Base-by-base conservation (phyloP, 2,329 filamentous ascomycete genomes). In the Fusarium staphyleae region DNA sequence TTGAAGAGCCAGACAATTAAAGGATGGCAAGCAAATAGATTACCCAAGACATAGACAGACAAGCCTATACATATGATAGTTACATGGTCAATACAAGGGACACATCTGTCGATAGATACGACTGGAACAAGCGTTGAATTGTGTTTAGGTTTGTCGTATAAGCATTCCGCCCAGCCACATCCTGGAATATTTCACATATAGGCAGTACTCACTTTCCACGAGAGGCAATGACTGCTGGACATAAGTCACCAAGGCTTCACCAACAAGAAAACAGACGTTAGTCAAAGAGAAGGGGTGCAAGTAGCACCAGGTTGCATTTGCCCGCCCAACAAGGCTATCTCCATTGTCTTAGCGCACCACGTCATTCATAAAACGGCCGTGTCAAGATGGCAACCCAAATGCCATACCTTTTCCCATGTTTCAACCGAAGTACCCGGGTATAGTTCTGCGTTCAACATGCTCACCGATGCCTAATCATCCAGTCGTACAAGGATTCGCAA, bases 401-500 rank as follows among this genome's bases (percentile, higher is more conserved):
- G 41, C 41, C 59, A 62, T 62, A 52, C 52, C 45, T 44, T 59
- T 59, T 63, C 53, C 63, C 59, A 67, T 57, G 56, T 55, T 59
- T 60, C 61, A 64, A 55, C 62, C 52, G 41, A 68, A 65, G 52
- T 60, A 60, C 54, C 66, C 55, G 65, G 66, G 66, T 68, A 68
- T 68, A 65, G 57, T 66, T 56, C 60, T 68, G 63, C 65, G 66
- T 66, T 61, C 59, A 63, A 64, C 65, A 64, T 64, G 62, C 54
- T 66, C 57, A 58, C 56, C 63, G 55, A 66, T 66, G 57, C 60
- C 57, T 57, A 43, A 57, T 60, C 63, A 50, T 63, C 55, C 63
- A 64, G 60, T 60, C 60, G 55, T 62, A 61, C 60, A 66, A 66
- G 63, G 60, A 61, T 60, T 55, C 56, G 61, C 57, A 64, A 64